Conservation (phyloP, 1,139 yeast species). For the Suhomyces ambrosiae region DNA sequence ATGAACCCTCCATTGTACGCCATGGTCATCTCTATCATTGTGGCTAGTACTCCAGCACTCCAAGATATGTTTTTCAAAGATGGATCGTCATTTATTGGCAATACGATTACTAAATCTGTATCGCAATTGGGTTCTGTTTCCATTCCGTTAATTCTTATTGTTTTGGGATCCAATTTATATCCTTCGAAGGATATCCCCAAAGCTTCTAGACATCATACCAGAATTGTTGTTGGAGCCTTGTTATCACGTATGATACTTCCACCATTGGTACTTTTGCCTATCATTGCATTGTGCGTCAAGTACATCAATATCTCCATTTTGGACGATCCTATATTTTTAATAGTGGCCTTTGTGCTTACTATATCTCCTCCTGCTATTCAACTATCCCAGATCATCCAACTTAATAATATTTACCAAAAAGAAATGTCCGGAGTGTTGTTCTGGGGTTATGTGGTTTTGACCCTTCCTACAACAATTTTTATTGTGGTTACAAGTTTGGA, state of each 20-base stretch:
- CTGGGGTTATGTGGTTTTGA: conserved; percentile 80
- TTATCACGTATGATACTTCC: conserved; percentile 79
- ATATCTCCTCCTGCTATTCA: conserved; percentile 87
- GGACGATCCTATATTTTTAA: conserved; percentile 81
- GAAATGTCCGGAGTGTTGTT: conserved; percentile 88
- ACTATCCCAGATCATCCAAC: conserved; percentile 77
- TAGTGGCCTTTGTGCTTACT: conserved; percentile 73
- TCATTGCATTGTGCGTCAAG: conserved; percentile 67
- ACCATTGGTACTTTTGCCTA: conserved; percentile 64
- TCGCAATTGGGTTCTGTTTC: conserved; percentile 85
- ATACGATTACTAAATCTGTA: conserved; percentile 76
- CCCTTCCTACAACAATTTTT: conserved; percentile 74
- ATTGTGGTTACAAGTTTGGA: conserved; percentile 71
- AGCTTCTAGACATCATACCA: conserved; percentile 56
- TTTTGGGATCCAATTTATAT: conserved; percentile 73
- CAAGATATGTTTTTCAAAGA: conserved; percentile 65
- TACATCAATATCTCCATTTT: conserved; percentile 66
- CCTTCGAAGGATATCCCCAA: conserved; percentile 70
- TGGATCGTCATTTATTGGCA: conserved; percentile 57
- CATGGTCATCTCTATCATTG: conserved; percentile 78
- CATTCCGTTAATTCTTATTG: conserved; percentile 70
- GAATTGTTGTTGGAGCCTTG: conserved; percentile 67
- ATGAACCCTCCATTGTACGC: conserved; percentile 98
- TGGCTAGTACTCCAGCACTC: conserved; percentile 76
- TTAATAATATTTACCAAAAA: conserved; percentile 72